phyloP scores from a whole-genome alignment of 1,284 basidiomycete genomes.

The Puccinia hordei region DNA sequence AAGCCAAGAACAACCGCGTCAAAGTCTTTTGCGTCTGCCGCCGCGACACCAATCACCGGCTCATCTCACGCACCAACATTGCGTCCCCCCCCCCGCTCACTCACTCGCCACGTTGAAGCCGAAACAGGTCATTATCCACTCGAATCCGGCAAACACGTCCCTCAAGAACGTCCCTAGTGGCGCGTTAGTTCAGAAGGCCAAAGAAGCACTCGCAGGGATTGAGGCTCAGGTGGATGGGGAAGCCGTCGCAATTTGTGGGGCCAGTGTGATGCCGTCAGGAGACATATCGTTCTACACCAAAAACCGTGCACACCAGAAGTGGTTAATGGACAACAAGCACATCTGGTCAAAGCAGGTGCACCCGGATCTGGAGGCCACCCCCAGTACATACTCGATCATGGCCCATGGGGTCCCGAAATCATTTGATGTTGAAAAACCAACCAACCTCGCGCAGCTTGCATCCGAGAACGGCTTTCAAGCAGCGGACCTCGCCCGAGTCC shows the following conservation, averaged over 20 bases:
- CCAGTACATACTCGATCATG: constrained; percentile 7
- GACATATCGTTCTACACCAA: no score
- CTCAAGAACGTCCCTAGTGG: no score
- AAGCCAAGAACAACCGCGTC: no score
- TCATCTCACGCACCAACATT: not conserved
- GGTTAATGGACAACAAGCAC: no score
- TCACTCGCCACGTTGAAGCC: not conserved
- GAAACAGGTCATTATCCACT: no score
- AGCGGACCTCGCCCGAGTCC: not conserved
- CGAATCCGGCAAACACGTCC: no score
- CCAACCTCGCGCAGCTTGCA: not conserved
- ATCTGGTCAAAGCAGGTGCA: no score
- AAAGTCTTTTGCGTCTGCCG: no score
- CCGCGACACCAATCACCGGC: not conserved
- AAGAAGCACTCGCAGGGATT: not conserved
- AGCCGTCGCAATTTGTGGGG: not conserved
- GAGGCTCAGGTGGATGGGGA: not conserved
- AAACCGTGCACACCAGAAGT: no score
- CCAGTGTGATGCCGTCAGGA: not conserved
- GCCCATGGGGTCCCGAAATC: constrained; percentile 1
- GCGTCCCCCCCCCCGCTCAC: not conserved
- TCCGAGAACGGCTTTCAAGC: no score
- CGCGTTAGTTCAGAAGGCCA: no score
- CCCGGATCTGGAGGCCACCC: no score
- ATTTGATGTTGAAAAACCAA: not conserved